Conservation (phyloP, 1,139 yeast species). For the Suhomyces terraborum region DNA sequence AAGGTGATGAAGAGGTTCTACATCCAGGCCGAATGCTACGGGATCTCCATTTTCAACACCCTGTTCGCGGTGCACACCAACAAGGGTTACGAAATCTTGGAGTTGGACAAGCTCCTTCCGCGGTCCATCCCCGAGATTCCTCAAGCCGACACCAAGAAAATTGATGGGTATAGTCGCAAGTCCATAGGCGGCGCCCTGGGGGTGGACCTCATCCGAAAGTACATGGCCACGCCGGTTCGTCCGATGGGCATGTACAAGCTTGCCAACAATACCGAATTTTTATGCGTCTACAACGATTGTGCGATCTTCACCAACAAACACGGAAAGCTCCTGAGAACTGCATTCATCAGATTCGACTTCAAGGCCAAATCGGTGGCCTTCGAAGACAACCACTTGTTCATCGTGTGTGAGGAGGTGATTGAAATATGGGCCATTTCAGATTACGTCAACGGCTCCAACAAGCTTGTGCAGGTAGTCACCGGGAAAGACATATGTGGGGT, state of each 20-base stretch:
- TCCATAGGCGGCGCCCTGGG: slow-evolving; percentile 16
- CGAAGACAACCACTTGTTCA: slow-evolving; percentile 58
- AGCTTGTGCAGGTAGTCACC: slow-evolving; percentile 68
- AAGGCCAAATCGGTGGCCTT: slow-evolving; percentile 60
- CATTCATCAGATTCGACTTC: slow-evolving; percentile 63
- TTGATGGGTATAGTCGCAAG: slow-evolving; percentile 38
- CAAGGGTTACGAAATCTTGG: slow-evolving; percentile 68
- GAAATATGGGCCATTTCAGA: slow-evolving; percentile 69
- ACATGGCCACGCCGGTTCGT: slow-evolving; percentile 39
- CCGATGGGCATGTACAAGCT: slow-evolving; percentile 69
- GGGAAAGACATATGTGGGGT: slow-evolving; percentile 65
- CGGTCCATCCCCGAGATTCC: slow-evolving; percentile 56
- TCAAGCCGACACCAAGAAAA: slow-evolving; percentile 25
- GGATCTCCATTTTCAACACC: slow-evolving; percentile 58
- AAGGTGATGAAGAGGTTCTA: slow-evolving; percentile 51
- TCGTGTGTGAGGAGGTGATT: slow-evolving; percentile 67
- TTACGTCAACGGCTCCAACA: slow-evolving; percentile 48
- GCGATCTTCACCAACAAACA: slow-evolving; percentile 69
- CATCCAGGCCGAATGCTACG: slow-evolving; percentile 55
- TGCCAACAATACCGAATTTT: slow-evolving; percentile 48
- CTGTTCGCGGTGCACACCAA: slow-evolving; percentile 67
- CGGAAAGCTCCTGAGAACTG: slow-evolving; percentile 61
- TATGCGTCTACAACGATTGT: slow-evolving; percentile 72
- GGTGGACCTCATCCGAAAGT: slow-evolving; percentile 37
- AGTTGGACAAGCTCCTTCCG: slow-evolving; percentile 59